Evolutionary conservation across 805 yeast genomes (phyloP), one percentile per base, ranked within the genome.

Genomic region (Monosporozyma servazzii): DNA sequence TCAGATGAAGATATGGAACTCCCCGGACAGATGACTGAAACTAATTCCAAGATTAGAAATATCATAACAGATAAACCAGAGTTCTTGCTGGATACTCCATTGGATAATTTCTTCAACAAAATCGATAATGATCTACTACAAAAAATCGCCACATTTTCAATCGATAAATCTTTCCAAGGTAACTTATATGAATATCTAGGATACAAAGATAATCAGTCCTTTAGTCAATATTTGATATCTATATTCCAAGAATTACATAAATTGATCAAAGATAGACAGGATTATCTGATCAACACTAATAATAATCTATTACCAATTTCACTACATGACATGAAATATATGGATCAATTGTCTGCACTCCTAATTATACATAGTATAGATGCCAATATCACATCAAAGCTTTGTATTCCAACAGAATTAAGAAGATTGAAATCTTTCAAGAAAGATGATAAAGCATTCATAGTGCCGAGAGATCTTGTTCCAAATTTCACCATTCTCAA

Each of bases 271-370:
- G 46, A 51, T 5, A 52, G 51, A 37, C 57, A 62, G 37, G 9
- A 17, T 47, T 5, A 50, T 31, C 47, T 48, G 15, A 25, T 45
- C 46, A 41, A 45, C 21, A 36, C 50, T 2, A 64, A 59, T 6
- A 60, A 56, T 31, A 54, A 61, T 25, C 52, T 72, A 44, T 55
- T 86, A 10, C 72, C 84, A 8, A 82, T 91, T 15, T 87, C 97
- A 0, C 72, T 91, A 9, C 89, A 88, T 59, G 98, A 93, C 64
- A 81, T 91, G 76, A 85, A 82, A 62, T 76, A 79, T 3, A 77
- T 93, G 51, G 83, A 85, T 36, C 77, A 74, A 21, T 62, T 91
- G 44, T 65, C 85, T 18, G 84, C 82, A 55, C 52, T 84, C 10
- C 71, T 90, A 1, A 78, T 89, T 0, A 66, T 84, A 1, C 84